Conservation (phyloP, 208 protist genomes). For the Acanthamoeba healyi region DNA sequence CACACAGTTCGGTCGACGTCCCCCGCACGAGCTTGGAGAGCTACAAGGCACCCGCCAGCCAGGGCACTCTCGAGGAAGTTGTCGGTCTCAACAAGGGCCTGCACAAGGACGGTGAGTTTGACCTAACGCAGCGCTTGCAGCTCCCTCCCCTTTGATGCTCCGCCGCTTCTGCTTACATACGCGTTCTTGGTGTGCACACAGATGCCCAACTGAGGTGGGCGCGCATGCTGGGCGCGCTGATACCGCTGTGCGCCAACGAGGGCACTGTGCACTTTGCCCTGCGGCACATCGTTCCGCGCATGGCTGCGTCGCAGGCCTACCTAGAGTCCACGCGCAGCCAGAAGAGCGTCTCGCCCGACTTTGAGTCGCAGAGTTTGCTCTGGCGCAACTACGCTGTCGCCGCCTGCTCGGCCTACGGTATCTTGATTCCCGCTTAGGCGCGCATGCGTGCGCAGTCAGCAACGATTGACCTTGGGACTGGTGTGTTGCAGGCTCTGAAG, state of each 20-base stretch:
- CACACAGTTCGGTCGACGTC: slow-evolving; percentile 21
- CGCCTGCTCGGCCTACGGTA: slow-evolving; percentile 20
- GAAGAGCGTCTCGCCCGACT: slow-evolving; percentile 4
- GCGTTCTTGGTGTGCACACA: background rate
- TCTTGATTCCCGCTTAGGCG: no score
- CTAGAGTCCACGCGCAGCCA: slow-evolving; percentile 21
- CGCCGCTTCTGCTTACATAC: no score
- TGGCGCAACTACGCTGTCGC: slow-evolving; percentile 53
- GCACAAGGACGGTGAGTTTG: background rate
- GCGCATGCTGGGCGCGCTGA: slow-evolving; percentile 20
- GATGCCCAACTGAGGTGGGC: background rate
- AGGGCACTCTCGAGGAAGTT: slow-evolving; percentile 3
- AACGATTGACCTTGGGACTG: no score
- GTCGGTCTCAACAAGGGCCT: background rate
- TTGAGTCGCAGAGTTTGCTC: slow-evolving; percentile 21
- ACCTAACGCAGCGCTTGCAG: no score
- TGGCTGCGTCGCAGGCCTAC: slow-evolving; percentile 36
- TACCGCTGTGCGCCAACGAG: background rate
- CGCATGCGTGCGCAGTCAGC: no score
- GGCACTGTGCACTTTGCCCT: slow-evolving; percentile 26
- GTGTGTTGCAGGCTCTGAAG: background rate
- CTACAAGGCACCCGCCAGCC: background rate
- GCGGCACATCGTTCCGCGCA: slow-evolving; percentile 34
- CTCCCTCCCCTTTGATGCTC: no score
- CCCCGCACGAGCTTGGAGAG: background rate